phyloP scores from a whole-genome alignment of 352 stramenopile genomes.

The Pythium phragmitis region DNA sequence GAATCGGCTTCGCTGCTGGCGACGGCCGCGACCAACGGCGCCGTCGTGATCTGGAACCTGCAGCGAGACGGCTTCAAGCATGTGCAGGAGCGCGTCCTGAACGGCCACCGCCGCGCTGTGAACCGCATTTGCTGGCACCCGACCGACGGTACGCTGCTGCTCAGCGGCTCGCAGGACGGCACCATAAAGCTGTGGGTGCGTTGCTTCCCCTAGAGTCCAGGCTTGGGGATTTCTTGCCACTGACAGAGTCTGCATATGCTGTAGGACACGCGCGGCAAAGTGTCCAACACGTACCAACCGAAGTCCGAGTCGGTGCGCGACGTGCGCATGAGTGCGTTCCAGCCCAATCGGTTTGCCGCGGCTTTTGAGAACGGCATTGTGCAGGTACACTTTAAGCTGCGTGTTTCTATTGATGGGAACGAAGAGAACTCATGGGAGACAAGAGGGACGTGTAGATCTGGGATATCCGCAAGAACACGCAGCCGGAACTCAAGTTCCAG shows the following conservation, averaged over 20 bases:
- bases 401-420: not conserved
- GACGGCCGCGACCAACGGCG: conserved; percentile 82
- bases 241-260: not conserved
- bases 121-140: conserved; percentile 90
- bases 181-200: conserved; percentile 87
- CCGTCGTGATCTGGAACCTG: conserved; percentile 87
- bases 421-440: not conserved
- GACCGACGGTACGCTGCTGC: conserved; percentile 72
- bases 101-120: conserved; percentile 76
- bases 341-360: conserved; percentile 75
- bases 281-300: conserved; percentile 74
- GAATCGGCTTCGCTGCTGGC: conserved; percentile 82
- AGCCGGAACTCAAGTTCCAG: conserved; percentile 84
- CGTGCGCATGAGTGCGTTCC: conserved; percentile 72
- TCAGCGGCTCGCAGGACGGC: conserved; percentile 85
- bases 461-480: conserved; percentile 81
- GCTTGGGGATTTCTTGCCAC: not conserved
- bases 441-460: conserved; percentile 44
- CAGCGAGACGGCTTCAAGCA: conserved; percentile 87
- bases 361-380: conserved; percentile 87
- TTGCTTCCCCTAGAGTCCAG: not conserved
- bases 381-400: conserved; percentile 33
- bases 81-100: conserved; percentile 83
- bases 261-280: conserved; percentile 73
- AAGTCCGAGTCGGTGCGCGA: conserved; percentile 87